Percentiles rank a stretch among this genome's conserved stretches.
These are phyloP conservation scores for Sedum album DNA, from an alignment of 164 flowering plant genomes.

Conservation along the genomic window DNA sequence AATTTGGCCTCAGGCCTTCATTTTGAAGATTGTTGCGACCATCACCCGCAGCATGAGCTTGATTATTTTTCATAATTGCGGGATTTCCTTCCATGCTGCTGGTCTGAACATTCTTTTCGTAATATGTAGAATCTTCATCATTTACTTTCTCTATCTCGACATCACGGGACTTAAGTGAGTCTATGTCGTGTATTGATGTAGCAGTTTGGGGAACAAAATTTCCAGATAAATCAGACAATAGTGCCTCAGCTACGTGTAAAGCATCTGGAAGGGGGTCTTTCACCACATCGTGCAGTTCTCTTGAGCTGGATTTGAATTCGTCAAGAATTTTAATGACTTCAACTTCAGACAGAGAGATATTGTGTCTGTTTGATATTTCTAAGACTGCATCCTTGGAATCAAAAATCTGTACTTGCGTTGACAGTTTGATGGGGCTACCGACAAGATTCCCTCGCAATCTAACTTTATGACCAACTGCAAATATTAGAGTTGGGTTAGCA, in stretches of 20 bases:
- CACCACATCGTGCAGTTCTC: constrained; percentile 38
- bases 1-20: constrained; percentile 19
- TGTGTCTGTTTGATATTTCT: constrained; percentile 10
- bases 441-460: constrained; percentile 15
- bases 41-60: not conserved
- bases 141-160: not conserved
- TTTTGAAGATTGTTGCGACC: constrained; percentile 8
- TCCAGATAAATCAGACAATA: constrained; percentile 7
- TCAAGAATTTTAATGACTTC: constrained; percentile 32
- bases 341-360: constrained; percentile 19
- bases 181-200: constrained; percentile 4
- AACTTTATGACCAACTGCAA: not conserved
- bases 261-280: constrained; percentile 75
- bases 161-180: not conserved
- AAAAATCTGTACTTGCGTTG: constrained; percentile 23
- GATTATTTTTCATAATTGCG: not conserved
- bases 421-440: constrained; percentile 12
- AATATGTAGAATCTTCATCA: not conserved
- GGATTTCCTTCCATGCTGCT: not conserved
- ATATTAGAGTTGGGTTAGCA: not conserved
- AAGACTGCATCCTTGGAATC: constrained; percentile 16
- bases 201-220: not conserved
- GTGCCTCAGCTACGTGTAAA: constrained; percentile 29
- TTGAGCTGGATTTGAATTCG: constrained; percentile 39
- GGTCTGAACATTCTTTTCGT: not conserved